A percentile compares a stretch with the other conserved stretches of the same genome.
Evolutionary conservation across 441 rosid genomes (phyloP).

Genomic region (Euphorbia corollata): DNA sequence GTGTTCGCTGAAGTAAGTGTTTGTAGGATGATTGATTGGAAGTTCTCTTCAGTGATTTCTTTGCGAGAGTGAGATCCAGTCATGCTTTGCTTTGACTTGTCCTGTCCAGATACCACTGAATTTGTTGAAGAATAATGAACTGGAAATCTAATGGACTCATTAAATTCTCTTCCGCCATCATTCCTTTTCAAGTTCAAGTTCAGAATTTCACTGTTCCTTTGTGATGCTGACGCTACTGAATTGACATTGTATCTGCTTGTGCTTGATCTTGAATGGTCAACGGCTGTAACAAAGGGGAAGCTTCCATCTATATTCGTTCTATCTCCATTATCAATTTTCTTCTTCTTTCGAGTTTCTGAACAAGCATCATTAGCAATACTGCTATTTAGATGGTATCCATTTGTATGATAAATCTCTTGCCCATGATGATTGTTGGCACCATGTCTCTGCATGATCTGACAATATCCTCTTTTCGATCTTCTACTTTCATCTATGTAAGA

Average conservation of each 20-base stretch:
- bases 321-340: conserved; percentile 36
- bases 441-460: conserved; percentile 34
- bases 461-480: conserved; percentile 44
- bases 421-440: conserved; percentile 22
- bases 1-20: conserved; percentile 19
- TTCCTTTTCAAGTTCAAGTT: conserved; percentile 21
- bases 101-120: conserved; percentile 17
- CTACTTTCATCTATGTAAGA: conserved; percentile 31
- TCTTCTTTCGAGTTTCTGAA: conserved; percentile 41
- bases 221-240: conserved; percentile 23
- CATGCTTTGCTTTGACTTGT: conserved; percentile 26
- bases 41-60: conserved; percentile 26
- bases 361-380: conserved; percentile 17
- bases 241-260: conserved; percentile 21
- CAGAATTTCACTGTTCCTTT: conserved; percentile 20
- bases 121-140: conserved; percentile 20
- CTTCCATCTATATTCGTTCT: conserved; percentile 22
- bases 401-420: conserved; percentile 31
- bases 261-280: conserved; percentile 30
- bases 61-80: conserved; percentile 18
- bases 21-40: conserved; percentile 21
- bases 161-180: conserved; percentile 14
- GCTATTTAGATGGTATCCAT: conserved; percentile 28
- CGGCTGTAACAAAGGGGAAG: conserved; percentile 25
- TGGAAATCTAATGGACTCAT: conserved; percentile 12